Conservation (phyloP, 228 moss, liverwort and hornwort genomes). For the Sphagnum magellanicum region DNA sequence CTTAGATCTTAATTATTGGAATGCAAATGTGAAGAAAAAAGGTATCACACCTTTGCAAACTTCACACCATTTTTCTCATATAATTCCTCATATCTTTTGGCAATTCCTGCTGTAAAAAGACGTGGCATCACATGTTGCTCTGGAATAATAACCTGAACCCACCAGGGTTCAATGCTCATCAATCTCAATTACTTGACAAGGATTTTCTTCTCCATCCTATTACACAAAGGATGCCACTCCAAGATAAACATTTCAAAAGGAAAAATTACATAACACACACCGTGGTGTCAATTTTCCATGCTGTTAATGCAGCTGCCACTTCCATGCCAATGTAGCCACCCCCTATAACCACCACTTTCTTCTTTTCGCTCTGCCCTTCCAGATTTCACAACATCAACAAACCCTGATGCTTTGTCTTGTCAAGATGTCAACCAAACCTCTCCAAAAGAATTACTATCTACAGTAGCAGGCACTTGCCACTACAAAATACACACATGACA, state of each 20-base stretch:
- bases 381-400: background rate
- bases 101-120: conserved; percentile 41
- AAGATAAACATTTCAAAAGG: background rate
- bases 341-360: conserved; percentile 41
- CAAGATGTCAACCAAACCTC: background rate
- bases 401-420: background rate
- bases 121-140: conserved; percentile 38
- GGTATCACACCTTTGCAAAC: conserved; percentile 24
- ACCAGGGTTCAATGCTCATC: background rate
- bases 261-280: conserved; percentile 3
- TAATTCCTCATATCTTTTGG: conserved; percentile 30
- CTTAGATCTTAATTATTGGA: too few relatives aligned
- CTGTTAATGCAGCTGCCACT: conserved; percentile 36
- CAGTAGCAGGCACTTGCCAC: too few relatives aligned
- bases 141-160: conserved; percentile 29
- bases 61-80: conserved; percentile 24
- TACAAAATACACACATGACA: too few relatives aligned
- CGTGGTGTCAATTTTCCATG: conserved; percentile 46
- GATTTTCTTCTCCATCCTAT: too few relatives aligned
- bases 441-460: background rate
- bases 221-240: too few relatives aligned
- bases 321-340: conserved; percentile 52
- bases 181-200: background rate
- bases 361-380: conserved; percentile 24
- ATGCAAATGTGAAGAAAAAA: background rate